A percentile compares a stretch with the other conserved stretches of the same genome.
Conservation (phyloP, 495 filamentous ascomycete genomes). For the Lophiostoma macrostomum region DNA sequence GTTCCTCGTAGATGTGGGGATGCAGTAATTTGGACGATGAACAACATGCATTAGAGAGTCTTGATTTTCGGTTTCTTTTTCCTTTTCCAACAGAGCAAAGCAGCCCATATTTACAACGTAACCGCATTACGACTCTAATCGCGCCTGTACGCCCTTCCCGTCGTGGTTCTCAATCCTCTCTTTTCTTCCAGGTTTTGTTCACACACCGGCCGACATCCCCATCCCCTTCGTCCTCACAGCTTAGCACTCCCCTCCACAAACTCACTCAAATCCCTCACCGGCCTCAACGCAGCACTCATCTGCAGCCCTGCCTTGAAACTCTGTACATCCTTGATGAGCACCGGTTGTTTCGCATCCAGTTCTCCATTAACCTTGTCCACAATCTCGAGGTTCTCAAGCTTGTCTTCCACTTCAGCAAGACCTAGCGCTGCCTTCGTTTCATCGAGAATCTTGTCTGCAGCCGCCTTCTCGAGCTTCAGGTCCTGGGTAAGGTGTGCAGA, state of each 20-base stretch:
- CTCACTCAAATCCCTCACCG: conserved; percentile 71
- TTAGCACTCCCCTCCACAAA: conserved; percentile 80
- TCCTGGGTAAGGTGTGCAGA: conserved; percentile 52
- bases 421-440: conserved; percentile 48
- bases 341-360: conserved; percentile 29
- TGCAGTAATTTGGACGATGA: too few relatives aligned
- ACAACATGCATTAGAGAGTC: too few relatives aligned
- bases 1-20: too few relatives aligned
- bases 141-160: too few relatives aligned
- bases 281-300: conserved; percentile 64
- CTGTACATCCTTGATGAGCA: conserved; percentile 67
- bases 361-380: conserved; percentile 43
- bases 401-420: conserved; percentile 37
- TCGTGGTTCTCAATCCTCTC: background rate
- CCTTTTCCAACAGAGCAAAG: too few relatives aligned
- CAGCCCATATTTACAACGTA: too few relatives aligned
- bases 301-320: conserved; percentile 71
- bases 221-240: conserved; percentile 48
- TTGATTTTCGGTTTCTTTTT: too few relatives aligned
- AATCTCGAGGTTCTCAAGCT: conserved; percentile 42
- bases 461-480: conserved; percentile 44
- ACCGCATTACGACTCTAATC: too few relatives aligned
- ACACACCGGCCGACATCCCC: background rate
- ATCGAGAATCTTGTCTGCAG: conserved; percentile 46
- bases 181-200: background rate